These are phyloP conservation scores for Diaporthe sp. DNA, from an alignment of 2,329 filamentous ascomycete species.

Conservation along the genomic window DNA sequence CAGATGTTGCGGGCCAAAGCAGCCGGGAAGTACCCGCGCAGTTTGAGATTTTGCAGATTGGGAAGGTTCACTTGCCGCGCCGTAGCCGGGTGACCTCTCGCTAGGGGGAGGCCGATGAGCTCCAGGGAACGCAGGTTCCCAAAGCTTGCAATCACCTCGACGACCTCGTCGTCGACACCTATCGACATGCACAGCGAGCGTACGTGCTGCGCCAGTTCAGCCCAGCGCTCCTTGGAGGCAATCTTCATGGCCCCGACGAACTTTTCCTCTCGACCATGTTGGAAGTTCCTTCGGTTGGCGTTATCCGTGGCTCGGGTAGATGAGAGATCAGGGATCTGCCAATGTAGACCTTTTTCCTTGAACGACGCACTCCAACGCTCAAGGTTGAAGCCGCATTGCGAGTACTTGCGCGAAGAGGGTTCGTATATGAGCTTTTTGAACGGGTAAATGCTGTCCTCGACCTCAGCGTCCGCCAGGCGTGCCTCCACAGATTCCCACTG, in stretches of 20 bases:
- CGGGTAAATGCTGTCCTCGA: background rate
- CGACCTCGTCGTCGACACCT: constrained; percentile 9
- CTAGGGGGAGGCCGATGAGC: background rate
- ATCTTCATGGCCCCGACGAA: background rate
- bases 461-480: background rate
- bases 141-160: background rate
- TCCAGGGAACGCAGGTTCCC: background rate
- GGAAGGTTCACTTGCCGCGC: background rate
- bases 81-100: background rate
- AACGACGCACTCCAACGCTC: background rate
- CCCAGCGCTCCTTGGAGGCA: constrained; percentile 2
- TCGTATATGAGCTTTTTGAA: constrained; percentile 13
- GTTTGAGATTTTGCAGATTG: background rate
- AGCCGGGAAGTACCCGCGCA: background rate
- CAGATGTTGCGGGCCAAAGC: background rate
- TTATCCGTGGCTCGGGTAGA: background rate
- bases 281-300: background rate
- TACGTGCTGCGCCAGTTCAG: background rate
- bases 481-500: background rate
- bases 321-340: background rate
- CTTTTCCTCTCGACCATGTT: constrained; percentile 3
- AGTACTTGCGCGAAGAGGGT: constrained; percentile 3
- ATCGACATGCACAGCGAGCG: constrained; percentile 3
- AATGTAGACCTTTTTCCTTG: background rate
- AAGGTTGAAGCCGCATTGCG: background rate